Evolutionary conservation across 805 yeast genomes (phyloP).

Genomic region (Yamadazyma sp.): DNA sequence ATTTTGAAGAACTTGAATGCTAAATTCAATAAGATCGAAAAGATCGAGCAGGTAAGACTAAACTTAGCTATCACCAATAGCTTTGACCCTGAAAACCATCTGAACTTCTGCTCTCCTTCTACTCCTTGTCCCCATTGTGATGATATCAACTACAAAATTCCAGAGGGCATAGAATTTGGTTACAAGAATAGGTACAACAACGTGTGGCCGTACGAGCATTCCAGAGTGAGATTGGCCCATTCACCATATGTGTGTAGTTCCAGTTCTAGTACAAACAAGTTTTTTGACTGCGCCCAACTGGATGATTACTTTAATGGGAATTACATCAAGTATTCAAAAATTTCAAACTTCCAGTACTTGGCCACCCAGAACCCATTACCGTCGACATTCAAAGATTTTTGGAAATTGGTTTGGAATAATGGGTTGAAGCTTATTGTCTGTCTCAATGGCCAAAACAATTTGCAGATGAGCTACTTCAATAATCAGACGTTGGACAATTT

Average conservation of each 20-base stretch:
- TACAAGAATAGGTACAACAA: slow-evolving; percentile 46
- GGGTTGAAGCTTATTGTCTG: slow-evolving; percentile 37
- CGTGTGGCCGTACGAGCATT: slow-evolving; percentile 51
- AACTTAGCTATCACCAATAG: slow-evolving; percentile 27
- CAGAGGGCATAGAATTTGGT: slow-evolving; percentile 46
- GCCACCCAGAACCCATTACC: slow-evolving; percentile 48
- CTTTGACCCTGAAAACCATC: slow-evolving; percentile 13
- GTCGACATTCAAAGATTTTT: slow-evolving; percentile 44
- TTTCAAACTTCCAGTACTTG: slow-evolving; percentile 31
- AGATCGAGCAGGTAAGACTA: slow-evolving; percentile 37
- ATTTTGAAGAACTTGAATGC: slow-evolving; percentile 25
- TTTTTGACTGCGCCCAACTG: slow-evolving; percentile 1
- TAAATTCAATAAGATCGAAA: slow-evolving; percentile 40
- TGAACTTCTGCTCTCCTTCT: slow-evolving; percentile 37
- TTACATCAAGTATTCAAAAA: slow-evolving; percentile 31
- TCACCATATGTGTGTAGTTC: slow-evolving; percentile 16
- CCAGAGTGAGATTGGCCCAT: slow-evolving; percentile 37
- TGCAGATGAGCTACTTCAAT: slow-evolving; percentile 19
- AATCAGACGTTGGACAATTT: slow-evolving; percentile 20
- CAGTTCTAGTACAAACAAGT: slow-evolving; percentile 14
- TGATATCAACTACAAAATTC: slow-evolving; percentile 36
- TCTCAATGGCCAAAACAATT: slow-evolving; percentile 24
- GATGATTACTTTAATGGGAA: slow-evolving; percentile 50
- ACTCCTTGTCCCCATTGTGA: slow-evolving; percentile 46
- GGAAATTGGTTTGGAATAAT: slow-evolving; percentile 39